These are phyloP conservation scores for Rhynchospora tenuis DNA, from an alignment of 176 grass and related monocot genomes.

Conservation along the genomic window DNA sequence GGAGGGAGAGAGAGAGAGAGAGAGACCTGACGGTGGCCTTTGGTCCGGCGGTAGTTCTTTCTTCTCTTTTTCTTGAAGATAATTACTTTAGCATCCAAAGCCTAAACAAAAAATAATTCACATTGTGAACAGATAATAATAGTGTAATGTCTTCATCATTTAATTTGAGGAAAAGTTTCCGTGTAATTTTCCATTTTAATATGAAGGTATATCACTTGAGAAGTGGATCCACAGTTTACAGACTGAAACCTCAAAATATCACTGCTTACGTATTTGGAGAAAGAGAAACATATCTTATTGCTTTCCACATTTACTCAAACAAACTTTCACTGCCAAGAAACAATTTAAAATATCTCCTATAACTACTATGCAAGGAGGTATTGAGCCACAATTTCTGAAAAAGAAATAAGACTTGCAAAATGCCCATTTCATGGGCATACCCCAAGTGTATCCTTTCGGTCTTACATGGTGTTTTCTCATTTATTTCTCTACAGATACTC, in stretches of 20 bases:
- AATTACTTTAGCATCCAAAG: constrained; percentile 94
- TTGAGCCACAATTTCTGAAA: background rate
- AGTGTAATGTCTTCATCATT: no score
- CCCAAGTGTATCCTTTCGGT: background rate
- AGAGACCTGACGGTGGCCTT: constrained; percentile 90
- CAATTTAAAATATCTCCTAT: background rate
- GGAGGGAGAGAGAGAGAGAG: background rate
- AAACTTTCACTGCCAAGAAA: background rate
- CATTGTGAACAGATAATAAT: no score
- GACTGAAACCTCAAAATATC: background rate
- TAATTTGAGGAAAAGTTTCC: no score
- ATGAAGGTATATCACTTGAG: background rate
- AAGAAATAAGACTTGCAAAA: background rate
- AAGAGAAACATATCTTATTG: background rate
- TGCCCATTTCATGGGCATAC: background rate
- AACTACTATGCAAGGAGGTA: background rate
- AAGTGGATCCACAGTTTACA: background rate
- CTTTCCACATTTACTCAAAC: background rate
- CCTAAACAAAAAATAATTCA: constrained; percentile 30
- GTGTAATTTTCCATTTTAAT: no score
- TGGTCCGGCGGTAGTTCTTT: constrained; percentile 97
- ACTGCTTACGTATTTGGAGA: background rate
- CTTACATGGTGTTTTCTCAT: background rate
- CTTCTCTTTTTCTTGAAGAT: constrained; percentile 99
- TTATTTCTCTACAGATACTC: background rate